Evolutionary conservation across 179 eudicot genomes (phyloP).

Genomic region (Patellifolia procumbens): DNA sequence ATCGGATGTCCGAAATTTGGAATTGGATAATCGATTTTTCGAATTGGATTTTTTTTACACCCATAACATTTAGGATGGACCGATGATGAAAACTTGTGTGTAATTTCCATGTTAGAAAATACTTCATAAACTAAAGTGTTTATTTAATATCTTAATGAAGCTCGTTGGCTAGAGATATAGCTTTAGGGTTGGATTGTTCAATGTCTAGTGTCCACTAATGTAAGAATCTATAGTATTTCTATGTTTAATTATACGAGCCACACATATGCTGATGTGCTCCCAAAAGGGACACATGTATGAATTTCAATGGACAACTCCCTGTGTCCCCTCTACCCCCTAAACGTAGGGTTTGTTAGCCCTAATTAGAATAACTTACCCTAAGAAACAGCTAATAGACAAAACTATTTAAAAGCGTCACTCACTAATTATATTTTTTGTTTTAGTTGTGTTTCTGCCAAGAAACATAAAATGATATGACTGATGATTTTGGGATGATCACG

Average conservation of each 20-base stretch:
- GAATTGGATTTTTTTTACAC: too few species aligned
- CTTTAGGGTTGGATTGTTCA: conserved; percentile 8
- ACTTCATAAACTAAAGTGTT: neutral
- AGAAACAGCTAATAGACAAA: conserved; percentile 1
- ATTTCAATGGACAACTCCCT: conserved; percentile 6
- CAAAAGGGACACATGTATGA: conserved; percentile 14
- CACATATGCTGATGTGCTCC: neutral
- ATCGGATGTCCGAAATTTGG: too few species aligned
- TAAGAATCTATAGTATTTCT: neutral
- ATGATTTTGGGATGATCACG: too few species aligned
- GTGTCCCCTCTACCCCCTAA: conserved; percentile 13
- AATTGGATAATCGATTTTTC: too few species aligned
- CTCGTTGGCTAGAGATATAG: neutral
- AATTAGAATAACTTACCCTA: conserved; percentile 12
- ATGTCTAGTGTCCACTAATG: neutral
- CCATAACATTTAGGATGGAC: too few species aligned
- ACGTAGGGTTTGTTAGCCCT: conserved; percentile 21
- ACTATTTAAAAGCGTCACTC: neutral
- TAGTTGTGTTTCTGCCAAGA: too few species aligned
- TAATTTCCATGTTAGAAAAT: neutral
- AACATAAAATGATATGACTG: too few species aligned
- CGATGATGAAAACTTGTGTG: too few species aligned
- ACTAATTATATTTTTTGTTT: neutral
- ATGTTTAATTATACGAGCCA: neutral
- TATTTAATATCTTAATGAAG: neutral